Conservation (phyloP, 371 early-diverging fungal species). For the Mortierella sp. region DNA sequence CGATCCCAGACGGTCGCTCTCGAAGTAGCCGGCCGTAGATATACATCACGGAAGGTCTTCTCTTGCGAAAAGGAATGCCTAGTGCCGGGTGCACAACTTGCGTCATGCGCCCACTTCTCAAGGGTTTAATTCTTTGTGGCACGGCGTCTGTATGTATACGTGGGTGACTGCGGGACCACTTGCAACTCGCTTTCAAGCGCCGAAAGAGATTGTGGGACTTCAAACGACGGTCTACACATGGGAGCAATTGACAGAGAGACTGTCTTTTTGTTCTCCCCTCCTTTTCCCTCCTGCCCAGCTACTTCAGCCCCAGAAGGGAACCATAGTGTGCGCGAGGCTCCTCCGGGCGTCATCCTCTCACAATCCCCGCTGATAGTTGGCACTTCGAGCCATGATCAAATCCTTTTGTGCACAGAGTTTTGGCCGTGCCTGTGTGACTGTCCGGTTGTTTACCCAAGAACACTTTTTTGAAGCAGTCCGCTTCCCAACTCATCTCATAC, state of each 20-base stretch:
- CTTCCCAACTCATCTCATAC: constrained; percentile 5
- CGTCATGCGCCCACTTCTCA: too few relatives aligned
- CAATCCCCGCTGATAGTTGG: too few relatives aligned
- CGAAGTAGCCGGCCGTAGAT: constrained; percentile 55
- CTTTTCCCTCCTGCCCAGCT: too few relatives aligned
- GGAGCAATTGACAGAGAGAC: too few relatives aligned
- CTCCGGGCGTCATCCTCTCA: too few relatives aligned
- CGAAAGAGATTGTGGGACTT: too few relatives aligned
- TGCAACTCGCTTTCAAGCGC: neutral
- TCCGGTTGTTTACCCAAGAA: neutral
- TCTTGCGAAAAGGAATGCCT: constrained; percentile 47
- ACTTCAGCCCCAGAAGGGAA: too few relatives aligned
- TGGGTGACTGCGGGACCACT: neutral
- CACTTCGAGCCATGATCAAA: too few relatives aligned
- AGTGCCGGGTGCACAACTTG: constrained; percentile 55
- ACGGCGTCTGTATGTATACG: neutral
- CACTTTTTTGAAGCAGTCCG: neutral
- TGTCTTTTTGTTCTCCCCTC: too few relatives aligned
- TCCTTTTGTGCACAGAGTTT: too few relatives aligned
- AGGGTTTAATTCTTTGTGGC: too few relatives aligned
- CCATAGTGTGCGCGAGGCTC: too few relatives aligned
- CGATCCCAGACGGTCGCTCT: constrained; percentile 51
- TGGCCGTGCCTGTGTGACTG: neutral
- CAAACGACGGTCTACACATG: neutral
- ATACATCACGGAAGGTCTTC: constrained; percentile 43